Conservation (phyloP, 2,329 filamentous ascomycete species). For the Penicillium expansum region DNA sequence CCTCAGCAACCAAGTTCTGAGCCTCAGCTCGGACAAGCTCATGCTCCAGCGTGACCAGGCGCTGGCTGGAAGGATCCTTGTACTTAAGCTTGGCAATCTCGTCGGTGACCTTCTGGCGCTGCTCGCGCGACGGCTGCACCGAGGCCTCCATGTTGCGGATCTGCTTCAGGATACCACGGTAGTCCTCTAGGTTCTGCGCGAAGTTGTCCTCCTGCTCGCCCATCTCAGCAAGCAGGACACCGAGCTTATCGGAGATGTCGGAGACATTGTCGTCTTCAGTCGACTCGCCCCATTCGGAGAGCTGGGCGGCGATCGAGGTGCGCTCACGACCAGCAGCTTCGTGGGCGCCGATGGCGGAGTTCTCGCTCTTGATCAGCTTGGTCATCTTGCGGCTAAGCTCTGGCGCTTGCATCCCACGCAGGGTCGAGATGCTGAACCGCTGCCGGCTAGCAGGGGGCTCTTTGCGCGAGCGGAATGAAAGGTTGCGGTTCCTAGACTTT, state of each 20-base stretch:
- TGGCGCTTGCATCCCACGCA: slow-evolving; percentile 80
- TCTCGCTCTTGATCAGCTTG: slow-evolving; percentile 92
- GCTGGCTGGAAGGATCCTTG: slow-evolving; percentile 83
- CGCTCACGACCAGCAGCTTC: slow-evolving; percentile 83
- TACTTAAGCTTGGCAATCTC: slow-evolving; percentile 89
- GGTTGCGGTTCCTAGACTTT: slow-evolving; percentile 41
- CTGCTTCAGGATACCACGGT: slow-evolving; percentile 76
- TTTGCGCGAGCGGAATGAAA: slow-evolving; percentile 41
- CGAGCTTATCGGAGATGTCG: slow-evolving; percentile 93
- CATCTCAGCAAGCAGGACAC: slow-evolving; percentile 85
- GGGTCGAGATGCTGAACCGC: slow-evolving; percentile 80
- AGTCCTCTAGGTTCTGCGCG: slow-evolving; percentile 83
- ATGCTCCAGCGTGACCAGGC: slow-evolving; percentile 83
- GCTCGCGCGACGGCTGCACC: slow-evolving; percentile 86
- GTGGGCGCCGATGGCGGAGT: slow-evolving; percentile 79
- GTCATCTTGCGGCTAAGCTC: slow-evolving; percentile 86
- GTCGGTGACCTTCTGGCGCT: slow-evolving; percentile 82
- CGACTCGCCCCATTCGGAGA: slow-evolving; percentile 94
- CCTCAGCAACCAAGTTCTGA: slow-evolving; percentile 92
- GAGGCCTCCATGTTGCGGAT: slow-evolving; percentile 95
- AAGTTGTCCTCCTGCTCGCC: slow-evolving; percentile 91
- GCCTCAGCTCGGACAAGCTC: slow-evolving; percentile 95
- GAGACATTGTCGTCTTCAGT: slow-evolving; percentile 83
- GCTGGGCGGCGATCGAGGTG: slow-evolving; percentile 77
- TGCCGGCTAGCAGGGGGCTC: slow-evolving; percentile 44